A percentile compares a stretch with the other conserved stretches of the same genome.
Evolutionary conservation across 179 eudicot species (phyloP).

Genomic region (Corrigiola litoralis): DNA sequence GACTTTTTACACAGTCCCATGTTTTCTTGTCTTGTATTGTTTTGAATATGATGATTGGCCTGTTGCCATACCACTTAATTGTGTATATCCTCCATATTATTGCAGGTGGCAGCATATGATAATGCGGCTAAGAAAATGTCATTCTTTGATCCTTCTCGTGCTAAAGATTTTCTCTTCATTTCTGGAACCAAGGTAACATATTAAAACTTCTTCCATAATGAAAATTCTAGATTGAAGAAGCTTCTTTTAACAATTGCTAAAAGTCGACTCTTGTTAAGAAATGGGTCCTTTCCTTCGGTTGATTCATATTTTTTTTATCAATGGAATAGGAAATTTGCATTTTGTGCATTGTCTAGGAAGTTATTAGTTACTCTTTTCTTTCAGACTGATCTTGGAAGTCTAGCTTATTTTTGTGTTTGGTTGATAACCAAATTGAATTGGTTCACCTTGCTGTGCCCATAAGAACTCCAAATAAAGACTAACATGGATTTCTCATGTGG

Average conservation of each 20-base stretch:
- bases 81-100: not conserved
- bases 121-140: conserved; percentile 71
- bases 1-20: not conserved
- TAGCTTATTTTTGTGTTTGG: no score
- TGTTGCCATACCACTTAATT: not conserved
- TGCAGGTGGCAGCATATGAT: conserved; percentile 93
- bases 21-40: not conserved
- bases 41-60: not conserved
- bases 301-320: no score
- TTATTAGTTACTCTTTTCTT: no score
- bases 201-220: not conserved
- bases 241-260: not conserved
- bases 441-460: no score
- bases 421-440: no score
- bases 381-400: no score
- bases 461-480: no score
- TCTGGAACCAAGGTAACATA: conserved; percentile 81
- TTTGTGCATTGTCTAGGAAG: no score
- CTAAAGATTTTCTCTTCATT: conserved; percentile 84
- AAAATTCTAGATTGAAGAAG: not conserved
- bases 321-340: no score
- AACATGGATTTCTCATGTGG: no score
- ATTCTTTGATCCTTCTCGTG: conserved; percentile 87
- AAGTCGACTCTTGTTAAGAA: not conserved
- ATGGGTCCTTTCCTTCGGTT: no score